Conservation (phyloP, 2,329 filamentous ascomycete genomes). For the Colletotrichum sp. region DNA sequence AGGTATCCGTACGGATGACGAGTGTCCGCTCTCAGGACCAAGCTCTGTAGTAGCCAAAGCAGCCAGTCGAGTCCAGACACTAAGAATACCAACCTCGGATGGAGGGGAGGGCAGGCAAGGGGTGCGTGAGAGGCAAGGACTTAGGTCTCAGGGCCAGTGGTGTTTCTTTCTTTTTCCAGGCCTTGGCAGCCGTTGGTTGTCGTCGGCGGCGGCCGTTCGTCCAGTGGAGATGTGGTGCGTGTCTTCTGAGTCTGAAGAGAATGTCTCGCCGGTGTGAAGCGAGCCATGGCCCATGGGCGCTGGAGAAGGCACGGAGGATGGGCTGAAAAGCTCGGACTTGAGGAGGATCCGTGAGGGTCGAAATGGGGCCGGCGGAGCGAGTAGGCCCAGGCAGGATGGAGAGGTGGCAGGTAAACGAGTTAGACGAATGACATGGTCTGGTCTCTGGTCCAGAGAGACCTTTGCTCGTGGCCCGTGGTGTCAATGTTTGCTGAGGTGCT, state of each 20-base stretch:
- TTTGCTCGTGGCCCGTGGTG: neutral
- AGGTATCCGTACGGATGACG: neutral
- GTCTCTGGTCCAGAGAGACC: neutral
- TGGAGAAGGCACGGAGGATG: neutral
- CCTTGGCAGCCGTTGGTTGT: slow-evolving; percentile 19
- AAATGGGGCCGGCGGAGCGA: neutral
- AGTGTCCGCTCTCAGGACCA: neutral
- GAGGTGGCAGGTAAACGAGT: slow-evolving; percentile 1
- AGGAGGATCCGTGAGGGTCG: slow-evolving; percentile 4
- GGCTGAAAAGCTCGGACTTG: slow-evolving; percentile 10
- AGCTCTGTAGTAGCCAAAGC: neutral
- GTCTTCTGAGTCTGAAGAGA: neutral
- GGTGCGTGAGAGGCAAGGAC: neutral
- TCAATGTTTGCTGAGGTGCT: slow-evolving; percentile 3
- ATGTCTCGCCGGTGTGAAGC: neutral
- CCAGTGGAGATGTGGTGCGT: neutral
- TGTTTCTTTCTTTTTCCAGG: slow-evolving; percentile 14
- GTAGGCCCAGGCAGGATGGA: neutral
- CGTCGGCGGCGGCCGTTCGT: slow-evolving; percentile 2
- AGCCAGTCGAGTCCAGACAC: neutral
- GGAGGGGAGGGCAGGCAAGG: neutral
- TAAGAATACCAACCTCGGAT: neutral
- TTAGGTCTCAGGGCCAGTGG: neutral
- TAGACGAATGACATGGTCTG: neutral
- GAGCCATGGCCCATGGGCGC: neutral